Evolutionary conservation across 1,284 basidiomycete genomes (phyloP).

Genomic region (Abortiporus biennis): DNA sequence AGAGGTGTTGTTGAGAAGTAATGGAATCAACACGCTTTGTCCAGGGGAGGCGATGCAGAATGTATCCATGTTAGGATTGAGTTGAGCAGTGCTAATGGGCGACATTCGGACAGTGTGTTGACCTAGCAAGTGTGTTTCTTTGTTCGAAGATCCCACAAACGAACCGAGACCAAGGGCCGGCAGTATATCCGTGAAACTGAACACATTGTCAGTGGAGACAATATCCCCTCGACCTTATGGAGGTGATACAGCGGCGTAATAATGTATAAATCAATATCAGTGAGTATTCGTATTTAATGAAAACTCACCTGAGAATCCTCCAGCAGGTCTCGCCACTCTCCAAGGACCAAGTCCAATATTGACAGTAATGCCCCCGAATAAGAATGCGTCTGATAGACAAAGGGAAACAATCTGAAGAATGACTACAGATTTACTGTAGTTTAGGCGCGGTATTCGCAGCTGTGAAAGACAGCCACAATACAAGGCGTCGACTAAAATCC

Average conservation of each 20-base stretch:
- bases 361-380: slow-evolving; percentile 60
- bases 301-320: slow-evolving; percentile 25
- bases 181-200: slow-evolving; percentile 38
- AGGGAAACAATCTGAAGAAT: slow-evolving; percentile 51
- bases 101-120: slow-evolving; percentile 89
- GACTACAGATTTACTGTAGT: slow-evolving; percentile 58
- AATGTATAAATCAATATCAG: not conserved
- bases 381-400: slow-evolving; percentile 57
- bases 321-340: slow-evolving; percentile 17
- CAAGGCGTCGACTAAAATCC: slow-evolving; percentile 63
- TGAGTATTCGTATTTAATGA: not conserved
- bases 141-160: slow-evolving; percentile 28
- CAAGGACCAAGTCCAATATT: slow-evolving; percentile 15
- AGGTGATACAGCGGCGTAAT: slow-evolving; percentile 12
- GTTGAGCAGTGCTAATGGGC: slow-evolving; percentile 80
- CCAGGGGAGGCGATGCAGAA: slow-evolving; percentile 65
- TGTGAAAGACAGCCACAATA: slow-evolving; percentile 56
- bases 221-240: slow-evolving; percentile 27
- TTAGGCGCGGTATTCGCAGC: slow-evolving; percentile 75
- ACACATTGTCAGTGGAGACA: slow-evolving; percentile 37
- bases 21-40: slow-evolving; percentile 61
- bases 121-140: slow-evolving; percentile 64
- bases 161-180: slow-evolving; percentile 43
- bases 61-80: slow-evolving; percentile 65
- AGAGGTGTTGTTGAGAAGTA: slow-evolving; percentile 90